Base-by-base conservation (phyloP, 805 yeast species). In the Candida bentonensis region DNA sequence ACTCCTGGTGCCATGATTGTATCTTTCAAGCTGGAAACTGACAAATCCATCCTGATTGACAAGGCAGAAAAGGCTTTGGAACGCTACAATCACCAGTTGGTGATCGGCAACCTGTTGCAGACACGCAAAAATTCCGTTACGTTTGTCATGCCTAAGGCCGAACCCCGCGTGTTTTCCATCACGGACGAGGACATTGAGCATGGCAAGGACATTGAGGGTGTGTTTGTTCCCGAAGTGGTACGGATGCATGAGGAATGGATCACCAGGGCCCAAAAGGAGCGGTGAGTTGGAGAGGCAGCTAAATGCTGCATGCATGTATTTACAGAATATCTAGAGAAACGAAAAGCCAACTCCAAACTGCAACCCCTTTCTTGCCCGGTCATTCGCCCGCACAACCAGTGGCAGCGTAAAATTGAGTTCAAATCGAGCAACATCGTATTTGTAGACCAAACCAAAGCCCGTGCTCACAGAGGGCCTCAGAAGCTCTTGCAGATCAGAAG, bases 1-100 rank as follows among this genome's bases (percentile, higher is more conserved):
- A 95, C 95, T 0, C 95, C 94, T 2, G 75, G 79, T 11, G 94
- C 96, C 1, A 83, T 87, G 94, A 85, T 92, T 46, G 82, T 89
- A 1, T 83, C 95, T 15, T 92, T 92, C 66, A 92, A 92, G 61
- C 71, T 92, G 43, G 98, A 92, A 58, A 92, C 98, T 0, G 98
- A 92, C 60, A 59, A 64, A 45, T 52, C 66, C 5, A 74, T 92
- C 21, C 66, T 92, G 50, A 70, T 87, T 41, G 67, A 71, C 46
- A 92, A 92, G 63, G 83, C 95, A 9, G 67, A 68, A 42, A 77
- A 73, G 46, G 96, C 98, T 0, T 69, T 92, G 47, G 75, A 75
- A 22, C 70, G 95, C 47, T 92, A 92, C 61, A 82, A 78, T 49
- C 98, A 92, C 62, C 96, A 89, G 61, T 65, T 92, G 44, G 98